Percentiles rank a stretch among this genome's conserved stretches.
Conservation (phyloP, 176 grass and related monocot species). For the Olyra latifolia region DNA sequence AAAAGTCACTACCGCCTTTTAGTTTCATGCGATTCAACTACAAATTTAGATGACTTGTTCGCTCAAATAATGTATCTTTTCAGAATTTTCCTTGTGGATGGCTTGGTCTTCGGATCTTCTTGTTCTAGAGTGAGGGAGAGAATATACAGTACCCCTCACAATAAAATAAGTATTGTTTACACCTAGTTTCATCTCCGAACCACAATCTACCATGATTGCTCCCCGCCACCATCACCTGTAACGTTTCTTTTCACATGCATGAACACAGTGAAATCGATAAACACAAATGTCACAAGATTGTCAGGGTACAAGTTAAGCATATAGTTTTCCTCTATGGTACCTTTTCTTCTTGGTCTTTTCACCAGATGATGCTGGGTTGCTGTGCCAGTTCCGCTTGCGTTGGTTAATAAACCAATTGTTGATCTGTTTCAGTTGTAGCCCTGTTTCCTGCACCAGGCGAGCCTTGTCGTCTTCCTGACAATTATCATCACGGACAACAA, state of each 20-base stretch:
- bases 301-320: neutral
- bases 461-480: slow-evolving; percentile 93
- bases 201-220: slow-evolving; percentile 32
- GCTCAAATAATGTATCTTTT: neutral
- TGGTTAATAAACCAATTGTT: slow-evolving; percentile 99
- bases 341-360: slow-evolving; percentile 97
- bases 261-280: neutral
- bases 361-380: slow-evolving; percentile 65
- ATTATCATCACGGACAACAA: neutral
- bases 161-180: slow-evolving; percentile 29
- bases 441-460: slow-evolving; percentile 86
- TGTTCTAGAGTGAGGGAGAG: slow-evolving; percentile 18
- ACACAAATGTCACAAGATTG: neutral
- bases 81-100: neutral
- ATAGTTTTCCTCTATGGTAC: slow-evolving; percentile 28
- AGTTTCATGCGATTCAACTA: slow-evolving; percentile 22
- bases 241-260: slow-evolving; percentile 44
- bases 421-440: slow-evolving; percentile 96
- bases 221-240: slow-evolving; percentile 40
- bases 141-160: slow-evolving; percentile 5
- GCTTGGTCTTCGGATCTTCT: slow-evolving; percentile 17
- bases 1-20: slow-evolving; percentile 28
- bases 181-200: slow-evolving; percentile 35
- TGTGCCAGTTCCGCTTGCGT: slow-evolving; percentile 98
- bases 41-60: neutral